Conservation (phyloP, 2,329 filamentous ascomycete species). For the Sclerotinia glacialis region DNA sequence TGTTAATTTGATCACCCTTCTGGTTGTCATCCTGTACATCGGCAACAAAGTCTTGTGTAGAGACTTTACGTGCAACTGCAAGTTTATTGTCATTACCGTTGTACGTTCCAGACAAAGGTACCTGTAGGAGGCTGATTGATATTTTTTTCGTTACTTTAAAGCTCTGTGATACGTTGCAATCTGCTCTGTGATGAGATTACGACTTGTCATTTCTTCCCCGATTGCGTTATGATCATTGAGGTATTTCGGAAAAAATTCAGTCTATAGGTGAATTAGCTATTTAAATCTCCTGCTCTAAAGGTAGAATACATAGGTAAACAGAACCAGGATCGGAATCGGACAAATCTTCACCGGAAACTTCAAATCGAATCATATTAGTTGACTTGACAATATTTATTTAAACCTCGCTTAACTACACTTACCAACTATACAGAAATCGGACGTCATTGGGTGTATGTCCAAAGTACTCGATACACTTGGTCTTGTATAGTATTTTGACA, state of each 20-base stretch:
- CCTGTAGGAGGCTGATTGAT: too few species aligned
- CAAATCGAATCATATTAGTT: neutral
- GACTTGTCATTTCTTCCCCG: neutral
- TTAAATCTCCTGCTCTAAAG: too few species aligned
- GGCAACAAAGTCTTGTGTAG: too few species aligned
- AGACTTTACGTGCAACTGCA: too few species aligned
- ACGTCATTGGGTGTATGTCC: accelerated
- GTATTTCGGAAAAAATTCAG: neutral
- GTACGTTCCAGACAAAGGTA: too few species aligned
- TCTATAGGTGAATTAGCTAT: neutral
- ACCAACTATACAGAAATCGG: neutral
- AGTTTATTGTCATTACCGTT: too few species aligned
- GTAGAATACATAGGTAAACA: neutral
- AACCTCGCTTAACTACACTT: neutral
- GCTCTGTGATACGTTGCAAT: neutral
- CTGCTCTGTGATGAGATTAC: neutral
- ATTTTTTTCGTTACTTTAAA: too few species aligned
- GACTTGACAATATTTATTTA: accelerated
- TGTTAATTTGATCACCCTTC: too few species aligned
- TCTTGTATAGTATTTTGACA: neutral
- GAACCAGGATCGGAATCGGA: neutral
- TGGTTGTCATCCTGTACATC: too few species aligned
- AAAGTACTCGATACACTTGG: neutral
- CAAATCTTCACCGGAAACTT: neutral
- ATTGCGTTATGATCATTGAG: neutral